Conservation (phyloP, 495 filamentous ascomycete species). For the Chaetomium tenue region DNA sequence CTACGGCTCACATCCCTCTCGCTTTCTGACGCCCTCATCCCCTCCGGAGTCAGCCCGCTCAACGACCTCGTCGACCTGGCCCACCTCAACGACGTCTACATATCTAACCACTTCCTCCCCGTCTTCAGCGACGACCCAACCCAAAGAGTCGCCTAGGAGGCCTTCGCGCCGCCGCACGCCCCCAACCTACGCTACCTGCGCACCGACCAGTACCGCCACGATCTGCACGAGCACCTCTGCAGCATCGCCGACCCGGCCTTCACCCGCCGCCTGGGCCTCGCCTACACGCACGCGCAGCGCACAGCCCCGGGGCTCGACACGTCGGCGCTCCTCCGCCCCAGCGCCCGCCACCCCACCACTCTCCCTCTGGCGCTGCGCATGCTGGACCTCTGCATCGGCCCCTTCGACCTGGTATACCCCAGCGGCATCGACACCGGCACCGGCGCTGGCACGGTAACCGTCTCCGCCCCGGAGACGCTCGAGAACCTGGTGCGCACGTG, state of each 20-base stretch:
- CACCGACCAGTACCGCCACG: not conserved
- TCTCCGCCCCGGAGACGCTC: not conserved
- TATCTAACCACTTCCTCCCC: not conserved
- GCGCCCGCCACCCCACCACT: not conserved
- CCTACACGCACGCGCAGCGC: not conserved
- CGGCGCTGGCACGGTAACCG: too few relatives aligned
- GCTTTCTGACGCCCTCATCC: not conserved
- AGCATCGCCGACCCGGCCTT: not conserved
- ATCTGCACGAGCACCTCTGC: not conserved
- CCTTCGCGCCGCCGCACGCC: not conserved
- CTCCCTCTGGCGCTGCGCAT: not conserved
- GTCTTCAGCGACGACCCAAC: too few relatives aligned
- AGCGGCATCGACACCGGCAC: too few relatives aligned
- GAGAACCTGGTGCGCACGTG: not conserved
- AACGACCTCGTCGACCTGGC: not conserved
- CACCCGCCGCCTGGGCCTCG: not conserved
- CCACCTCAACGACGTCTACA: not conserved
- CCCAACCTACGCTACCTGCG: not conserved
- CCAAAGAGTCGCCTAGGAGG: not conserved
- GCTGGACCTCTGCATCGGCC: too few relatives aligned
- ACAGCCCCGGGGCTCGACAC: not conserved
- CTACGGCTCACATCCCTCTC: not conserved
- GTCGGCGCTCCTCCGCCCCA: not conserved
- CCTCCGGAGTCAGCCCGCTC: not conserved
- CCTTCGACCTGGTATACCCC: too few relatives aligned